Percentiles rank a stretch among this genome's conserved stretches.
phyloP scores from a whole-genome alignment of 352 stramenopile genomes.

The Phytopythium chamaehyphon region DNA sequence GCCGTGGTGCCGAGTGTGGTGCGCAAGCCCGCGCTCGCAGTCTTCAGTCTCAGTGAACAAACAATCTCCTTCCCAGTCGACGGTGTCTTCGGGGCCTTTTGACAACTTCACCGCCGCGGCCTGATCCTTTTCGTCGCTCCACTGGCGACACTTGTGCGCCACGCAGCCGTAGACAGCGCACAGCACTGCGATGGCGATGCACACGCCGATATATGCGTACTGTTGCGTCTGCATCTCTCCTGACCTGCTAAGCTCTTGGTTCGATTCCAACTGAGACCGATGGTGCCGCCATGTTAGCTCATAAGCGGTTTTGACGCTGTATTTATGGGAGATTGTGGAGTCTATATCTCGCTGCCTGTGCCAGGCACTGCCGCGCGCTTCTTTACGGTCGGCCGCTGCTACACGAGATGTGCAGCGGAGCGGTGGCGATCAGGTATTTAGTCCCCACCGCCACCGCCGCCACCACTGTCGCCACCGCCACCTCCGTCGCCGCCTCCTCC shows the following conservation, averaged over 20 bases:
- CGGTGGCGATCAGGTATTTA: too few relatives aligned
- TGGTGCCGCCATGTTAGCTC: too few relatives aligned
- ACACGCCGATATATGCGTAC: constrained; percentile 4
- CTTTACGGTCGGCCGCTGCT: too few relatives aligned
- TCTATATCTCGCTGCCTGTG: too few relatives aligned
- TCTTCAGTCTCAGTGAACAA: constrained; percentile 1
- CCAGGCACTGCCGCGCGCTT: too few relatives aligned
- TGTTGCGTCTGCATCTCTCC: background rate
- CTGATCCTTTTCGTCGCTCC: background rate
- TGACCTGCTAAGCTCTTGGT: background rate
- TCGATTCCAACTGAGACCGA: too few relatives aligned
- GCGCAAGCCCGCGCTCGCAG: constrained; percentile 1
- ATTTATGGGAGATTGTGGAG: too few relatives aligned
- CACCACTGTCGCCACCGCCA: too few relatives aligned
- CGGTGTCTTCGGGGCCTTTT: background rate
- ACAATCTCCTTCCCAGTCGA: constrained; percentile 1
- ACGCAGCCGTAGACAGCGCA: background rate
- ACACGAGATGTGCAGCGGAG: too few relatives aligned
- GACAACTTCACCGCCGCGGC: background rate
- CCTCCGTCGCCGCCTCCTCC: too few relatives aligned
- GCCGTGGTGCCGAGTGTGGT: background rate
- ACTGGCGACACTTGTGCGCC: constrained; percentile 2
- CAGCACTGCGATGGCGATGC: constrained; percentile 1
- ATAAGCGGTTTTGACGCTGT: too few relatives aligned
- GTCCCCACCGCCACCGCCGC: too few relatives aligned